phyloP scores from a whole-genome alignment of 768 basidiomycete species.

The Kockovaella imperatae region DNA sequence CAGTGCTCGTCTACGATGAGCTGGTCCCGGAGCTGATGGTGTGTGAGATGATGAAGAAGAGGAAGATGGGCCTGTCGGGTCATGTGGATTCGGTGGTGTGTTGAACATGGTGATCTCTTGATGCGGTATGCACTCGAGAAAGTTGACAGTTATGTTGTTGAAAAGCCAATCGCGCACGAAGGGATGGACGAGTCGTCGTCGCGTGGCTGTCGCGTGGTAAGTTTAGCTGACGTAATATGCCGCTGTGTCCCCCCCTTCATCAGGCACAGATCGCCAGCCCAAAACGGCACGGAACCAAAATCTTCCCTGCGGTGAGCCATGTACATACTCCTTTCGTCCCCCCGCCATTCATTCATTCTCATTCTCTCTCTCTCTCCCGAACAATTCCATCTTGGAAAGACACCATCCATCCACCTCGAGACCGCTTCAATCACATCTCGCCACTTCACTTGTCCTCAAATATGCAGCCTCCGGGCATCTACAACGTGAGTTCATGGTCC shows the following conservation, averaged over 20 bases:
- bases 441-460: neutral
- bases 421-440: neutral
- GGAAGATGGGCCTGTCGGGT: constrained; percentile 8
- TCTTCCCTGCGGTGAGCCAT: neutral
- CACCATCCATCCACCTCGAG: neutral
- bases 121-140: neutral
- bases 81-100: constrained; percentile 19
- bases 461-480: constrained; percentile 25
- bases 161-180: neutral
- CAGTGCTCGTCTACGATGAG: constrained; percentile 8
- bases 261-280: neutral
- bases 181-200: neutral
- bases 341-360: neutral
- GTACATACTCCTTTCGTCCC: constrained; percentile 1
- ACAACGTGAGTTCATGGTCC: constrained; percentile 18
- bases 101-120: constrained; percentile 23
- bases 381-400: neutral
- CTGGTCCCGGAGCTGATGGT: constrained; percentile 4
- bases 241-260: too few species aligned
- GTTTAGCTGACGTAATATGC: neutral
- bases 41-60: constrained; percentile 5
- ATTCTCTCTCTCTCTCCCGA: neutral
- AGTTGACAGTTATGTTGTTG: neutral
- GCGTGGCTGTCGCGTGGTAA: neutral
- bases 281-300: neutral